A percentile compares a stretch with the other conserved stretches of the same genome.
These are phyloP conservation scores for Umbilicaria muhlenbergii DNA, from an alignment of 495 filamentous ascomycete genomes.

Conservation along the genomic window DNA sequence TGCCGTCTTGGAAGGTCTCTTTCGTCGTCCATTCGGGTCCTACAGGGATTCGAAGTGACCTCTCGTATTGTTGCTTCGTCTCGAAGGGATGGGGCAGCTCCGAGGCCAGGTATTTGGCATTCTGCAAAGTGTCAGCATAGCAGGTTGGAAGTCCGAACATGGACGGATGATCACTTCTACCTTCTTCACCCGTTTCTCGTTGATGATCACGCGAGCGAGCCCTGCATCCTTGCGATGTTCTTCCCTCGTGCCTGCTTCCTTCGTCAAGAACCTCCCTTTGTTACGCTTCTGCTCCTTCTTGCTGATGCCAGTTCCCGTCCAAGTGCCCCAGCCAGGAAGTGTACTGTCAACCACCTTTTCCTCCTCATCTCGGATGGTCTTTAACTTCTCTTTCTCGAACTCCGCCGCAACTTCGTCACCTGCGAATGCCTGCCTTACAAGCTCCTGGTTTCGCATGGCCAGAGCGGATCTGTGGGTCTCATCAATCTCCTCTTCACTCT, in stretches of 20 bases:
- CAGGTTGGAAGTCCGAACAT: background rate
- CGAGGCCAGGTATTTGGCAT: slow-evolving; percentile 71
- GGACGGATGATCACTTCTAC: slow-evolving; percentile 26
- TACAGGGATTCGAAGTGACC: slow-evolving; percentile 69
- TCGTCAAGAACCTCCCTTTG: slow-evolving; percentile 46
- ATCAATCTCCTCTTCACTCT: slow-evolving; percentile 12
- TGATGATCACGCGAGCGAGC: slow-evolving; percentile 75
- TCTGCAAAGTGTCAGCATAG: slow-evolving; percentile 37
- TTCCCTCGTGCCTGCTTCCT: slow-evolving; percentile 57
- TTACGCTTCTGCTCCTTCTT: slow-evolving; percentile 44
- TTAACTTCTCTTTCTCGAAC: slow-evolving; percentile 68
- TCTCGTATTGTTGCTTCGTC: slow-evolving; percentile 75
- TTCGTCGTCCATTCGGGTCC: slow-evolving; percentile 94
- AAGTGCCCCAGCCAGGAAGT: slow-evolving; percentile 82
- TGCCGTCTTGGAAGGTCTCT: slow-evolving; percentile 73
- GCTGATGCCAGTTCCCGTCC: slow-evolving; percentile 68
- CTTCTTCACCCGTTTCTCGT: slow-evolving; percentile 83
- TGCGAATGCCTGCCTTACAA: slow-evolving; percentile 76
- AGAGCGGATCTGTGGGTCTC: slow-evolving; percentile 28
- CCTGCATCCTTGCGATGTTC: slow-evolving; percentile 69
- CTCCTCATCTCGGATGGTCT: slow-evolving; percentile 59
- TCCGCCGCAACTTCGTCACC: slow-evolving; percentile 75
- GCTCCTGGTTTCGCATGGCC: slow-evolving; percentile 59
- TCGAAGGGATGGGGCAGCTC: slow-evolving; percentile 78
- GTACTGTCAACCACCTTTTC: slow-evolving; percentile 74